Conservation (phyloP, 495 filamentous ascomycete species). For the Daldinia bambusicola region DNA sequence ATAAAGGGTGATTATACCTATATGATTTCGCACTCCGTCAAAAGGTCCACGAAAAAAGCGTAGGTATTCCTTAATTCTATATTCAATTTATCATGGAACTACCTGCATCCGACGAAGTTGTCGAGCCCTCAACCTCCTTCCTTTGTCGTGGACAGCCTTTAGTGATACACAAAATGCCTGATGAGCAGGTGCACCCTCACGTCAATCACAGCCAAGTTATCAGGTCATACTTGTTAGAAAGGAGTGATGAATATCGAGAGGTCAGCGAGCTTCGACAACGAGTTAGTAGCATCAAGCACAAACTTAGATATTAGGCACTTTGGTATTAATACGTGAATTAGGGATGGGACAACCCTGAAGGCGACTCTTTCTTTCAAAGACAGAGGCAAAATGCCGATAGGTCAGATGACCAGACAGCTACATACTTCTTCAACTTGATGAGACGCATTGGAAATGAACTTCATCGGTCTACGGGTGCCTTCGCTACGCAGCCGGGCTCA, state of each 20-base stretch:
- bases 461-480: conserved; percentile 41
- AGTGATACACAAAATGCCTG: not conserved
- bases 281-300: not conserved
- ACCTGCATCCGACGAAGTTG: not conserved
- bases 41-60: not conserved
- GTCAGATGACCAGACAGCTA: conserved; percentile 15
- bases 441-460: conserved; percentile 26
- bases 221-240: not conserved
- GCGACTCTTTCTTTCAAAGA: conserved; percentile 54
- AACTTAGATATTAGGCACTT: not conserved
- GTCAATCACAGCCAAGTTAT: not conserved
- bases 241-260: not conserved
- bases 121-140: not conserved
- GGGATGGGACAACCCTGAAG: conserved; percentile 57
- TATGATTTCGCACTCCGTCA: not conserved
- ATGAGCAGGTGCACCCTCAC: not conserved
- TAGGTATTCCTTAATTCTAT: no score
- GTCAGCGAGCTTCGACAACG: not conserved
- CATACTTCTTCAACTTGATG: conserved; percentile 34
- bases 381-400: conserved; percentile 53
- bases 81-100: not conserved
- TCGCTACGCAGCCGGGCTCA: conserved; percentile 51
- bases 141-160: not conserved
- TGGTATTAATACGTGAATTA: conserved; percentile 29
- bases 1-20: not conserved